A percentile compares a stretch with the other conserved stretches of the same genome.
phyloP scores from a whole-genome alignment of 768 basidiomycete genomes.

The Boletus pseudopeckii region DNA sequence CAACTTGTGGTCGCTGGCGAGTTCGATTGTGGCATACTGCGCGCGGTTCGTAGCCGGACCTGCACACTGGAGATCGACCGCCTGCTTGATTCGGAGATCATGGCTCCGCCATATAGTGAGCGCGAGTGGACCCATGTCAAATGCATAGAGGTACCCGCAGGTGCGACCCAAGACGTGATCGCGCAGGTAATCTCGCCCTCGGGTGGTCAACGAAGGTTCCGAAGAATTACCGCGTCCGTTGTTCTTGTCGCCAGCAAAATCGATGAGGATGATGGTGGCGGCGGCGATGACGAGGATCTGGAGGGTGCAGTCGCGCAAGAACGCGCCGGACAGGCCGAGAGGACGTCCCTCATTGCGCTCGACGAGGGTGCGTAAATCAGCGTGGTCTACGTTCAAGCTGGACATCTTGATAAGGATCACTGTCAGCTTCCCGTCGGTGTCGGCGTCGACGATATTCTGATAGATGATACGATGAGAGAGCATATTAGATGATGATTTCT shows the following conservation, averaged over 20 bases:
- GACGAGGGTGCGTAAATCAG: constrained; percentile 20
- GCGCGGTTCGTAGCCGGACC: constrained; percentile 12
- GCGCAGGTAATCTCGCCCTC: constrained; percentile 26
- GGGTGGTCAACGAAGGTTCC: constrained; percentile 9
- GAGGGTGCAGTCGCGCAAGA: constrained; percentile 21
- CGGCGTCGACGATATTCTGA: constrained; percentile 28
- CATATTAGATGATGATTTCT: constrained; percentile 3
- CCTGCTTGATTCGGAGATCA: constrained; percentile 34
- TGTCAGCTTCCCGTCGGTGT: constrained; percentile 21
- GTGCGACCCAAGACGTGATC: constrained; percentile 30
- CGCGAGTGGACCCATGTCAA: constrained; percentile 30
- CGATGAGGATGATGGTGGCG: constrained; percentile 24
- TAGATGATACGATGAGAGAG: constrained; percentile 18
- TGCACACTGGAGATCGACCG: constrained; percentile 29
- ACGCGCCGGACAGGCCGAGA: constrained; percentile 29
- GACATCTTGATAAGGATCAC: constrained; percentile 17
- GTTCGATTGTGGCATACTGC: constrained; percentile 17
- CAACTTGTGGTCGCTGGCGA: constrained; percentile 9
- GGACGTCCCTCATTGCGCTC: constrained; percentile 33
- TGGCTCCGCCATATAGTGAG: constrained; percentile 30
- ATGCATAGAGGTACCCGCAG: constrained; percentile 29
- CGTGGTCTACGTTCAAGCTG: constrained; percentile 21
- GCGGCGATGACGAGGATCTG: constrained; percentile 28
- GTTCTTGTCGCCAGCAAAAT: constrained; percentile 30
- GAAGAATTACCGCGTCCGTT: constrained; percentile 31